Evolutionary conservation across 1,139 yeast species (phyloP), one percentile per base, ranked within the genome.

Genomic region (Lodderomyces margitis): DNA sequence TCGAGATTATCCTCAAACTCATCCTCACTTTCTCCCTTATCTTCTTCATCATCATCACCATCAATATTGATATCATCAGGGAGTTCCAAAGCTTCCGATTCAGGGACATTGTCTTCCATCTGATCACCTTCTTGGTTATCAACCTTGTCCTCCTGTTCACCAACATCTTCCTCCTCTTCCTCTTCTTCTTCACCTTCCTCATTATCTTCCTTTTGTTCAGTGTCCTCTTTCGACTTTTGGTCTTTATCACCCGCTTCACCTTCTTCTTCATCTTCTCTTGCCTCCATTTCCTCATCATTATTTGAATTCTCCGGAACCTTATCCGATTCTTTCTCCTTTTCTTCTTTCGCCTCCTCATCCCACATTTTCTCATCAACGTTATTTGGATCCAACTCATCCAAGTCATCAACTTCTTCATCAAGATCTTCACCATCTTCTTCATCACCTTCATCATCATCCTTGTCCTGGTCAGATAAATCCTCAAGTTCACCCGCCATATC

Each of bases 331-430:
- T 84, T 83, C 54, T 84, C 88, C 55, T 84, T 82, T 34, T 81
- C 81, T 10, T 86, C 91, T 43, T 81, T 77, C 11, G 86, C 86
- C 59, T 91, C 89, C 56, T 89, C 98, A 56, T 92, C 95, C 98
- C 98, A 92, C 96, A 92, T 87, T 67, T 92, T 92, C 54, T 94
- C 98, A 61, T 94, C 98, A 39, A 92, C 80, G 5, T 96, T 96
- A 62, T 91, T 87, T 2, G 96, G 96, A 70, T 92, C 98, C 46
- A 86, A 71, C 43, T 88, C 94, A 58, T 89, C 96, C 33, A 91
- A 70, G 54, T 89, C 88, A 50, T 94, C 98, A 42, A 91, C 75
- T 56, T 89, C 94, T 53, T 92, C 98, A 54, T 91, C 97, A 46
- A 89, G 59, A 2, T 82, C 87, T 43, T 81, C 81, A 2, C 76